Evolutionary conservation across 176 grass and related monocot genomes (phyloP), one percentile per base, ranked within the genome.

Genomic region (Tuctoria greenei): DNA sequence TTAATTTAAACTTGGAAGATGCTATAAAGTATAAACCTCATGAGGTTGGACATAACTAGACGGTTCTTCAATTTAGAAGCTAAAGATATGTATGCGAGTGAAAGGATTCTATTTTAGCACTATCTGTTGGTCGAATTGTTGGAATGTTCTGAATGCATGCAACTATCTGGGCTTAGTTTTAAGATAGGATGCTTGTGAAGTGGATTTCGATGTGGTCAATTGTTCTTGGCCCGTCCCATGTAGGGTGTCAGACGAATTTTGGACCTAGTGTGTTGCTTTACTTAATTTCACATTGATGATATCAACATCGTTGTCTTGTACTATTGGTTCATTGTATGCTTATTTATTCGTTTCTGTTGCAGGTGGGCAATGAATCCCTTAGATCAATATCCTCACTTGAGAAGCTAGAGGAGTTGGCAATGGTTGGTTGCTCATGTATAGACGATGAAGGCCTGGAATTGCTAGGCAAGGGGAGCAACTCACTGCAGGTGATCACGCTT

Each of bases 371-470:
- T 67, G 89, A 63, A 79, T 88, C 92, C 20, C 87, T 99, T 69
- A 86, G 63, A 84, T 99, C 92, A 54, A 92, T 99, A 80, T 89
- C 95, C 27, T 86, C 84, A 55, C 89, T 99, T 63, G 73, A 78
- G 66, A 99, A 85, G 77, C 87, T 99, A 36, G 85, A 99, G 82
- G 92, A 88, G 7, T 62, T 99, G 79, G 65, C 79, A 28, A 84
- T 99, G 91, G 95, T 99, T 58, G 77, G 85, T 71, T 99, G 95
- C 61, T 82, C 86, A 46, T 81, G 76, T 72, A 78, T 99, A 92
- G 87, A 95, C 62, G 91, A 99, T 71, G 87, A 90, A 77, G 95
- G 95, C 47, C 69, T 99, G 67, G 46, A 82, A 85, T 80, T 88
- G 62, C 83, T 99, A 69, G 82, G 92, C 79, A 86, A 79, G 44